phyloP scores from a whole-genome alignment of 2,329 filamentous ascomycete genomes.

The Aureobasidium subglaciale region DNA sequence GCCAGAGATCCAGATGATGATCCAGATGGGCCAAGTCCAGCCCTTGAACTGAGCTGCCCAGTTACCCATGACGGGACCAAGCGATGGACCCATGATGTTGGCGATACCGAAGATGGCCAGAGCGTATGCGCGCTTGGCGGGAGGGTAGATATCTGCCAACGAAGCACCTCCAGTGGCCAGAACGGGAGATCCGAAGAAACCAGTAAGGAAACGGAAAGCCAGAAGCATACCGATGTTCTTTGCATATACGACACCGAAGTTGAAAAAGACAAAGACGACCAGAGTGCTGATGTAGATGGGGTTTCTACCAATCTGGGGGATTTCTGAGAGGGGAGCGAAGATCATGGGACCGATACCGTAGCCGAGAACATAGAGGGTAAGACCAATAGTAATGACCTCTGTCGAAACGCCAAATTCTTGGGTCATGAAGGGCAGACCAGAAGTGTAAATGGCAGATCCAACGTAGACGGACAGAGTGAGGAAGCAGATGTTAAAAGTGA shows the following conservation, averaged over 20 bases:
- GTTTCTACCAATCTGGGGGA: conserved; percentile 44
- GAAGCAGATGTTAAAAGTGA: conserved; percentile 42
- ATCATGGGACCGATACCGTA: conserved; percentile 36
- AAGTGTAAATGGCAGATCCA: conserved; percentile 45
- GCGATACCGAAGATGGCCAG: conserved; percentile 36
- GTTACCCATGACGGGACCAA: conserved; percentile 36
- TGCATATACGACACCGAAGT: conserved; percentile 32
- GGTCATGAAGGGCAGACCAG: conserved; percentile 36
- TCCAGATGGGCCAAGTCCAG: conserved; percentile 37
- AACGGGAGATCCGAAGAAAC: conserved; percentile 42
- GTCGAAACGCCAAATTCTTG: conserved; percentile 38
- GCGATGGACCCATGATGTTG: conserved; percentile 35
- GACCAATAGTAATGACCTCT: conserved; percentile 42
- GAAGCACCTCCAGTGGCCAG: conserved; percentile 42
- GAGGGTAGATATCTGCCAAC: conserved; percentile 37
- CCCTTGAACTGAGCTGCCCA: conserved; percentile 33
- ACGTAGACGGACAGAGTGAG: conserved; percentile 47
- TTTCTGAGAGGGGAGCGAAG: conserved; percentile 41
- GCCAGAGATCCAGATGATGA: conserved; percentile 34
- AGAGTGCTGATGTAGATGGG: conserved; percentile 44
- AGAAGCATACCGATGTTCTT: conserved; percentile 47
- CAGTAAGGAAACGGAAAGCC: conserved; percentile 46
- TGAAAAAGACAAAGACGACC: conserved; percentile 43
- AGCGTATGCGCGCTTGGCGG: conserved; percentile 32
- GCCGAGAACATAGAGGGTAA: conserved; percentile 45